Conservation (phyloP, 495 filamentous ascomycete species). For the Aspergillus wentii region DNA sequence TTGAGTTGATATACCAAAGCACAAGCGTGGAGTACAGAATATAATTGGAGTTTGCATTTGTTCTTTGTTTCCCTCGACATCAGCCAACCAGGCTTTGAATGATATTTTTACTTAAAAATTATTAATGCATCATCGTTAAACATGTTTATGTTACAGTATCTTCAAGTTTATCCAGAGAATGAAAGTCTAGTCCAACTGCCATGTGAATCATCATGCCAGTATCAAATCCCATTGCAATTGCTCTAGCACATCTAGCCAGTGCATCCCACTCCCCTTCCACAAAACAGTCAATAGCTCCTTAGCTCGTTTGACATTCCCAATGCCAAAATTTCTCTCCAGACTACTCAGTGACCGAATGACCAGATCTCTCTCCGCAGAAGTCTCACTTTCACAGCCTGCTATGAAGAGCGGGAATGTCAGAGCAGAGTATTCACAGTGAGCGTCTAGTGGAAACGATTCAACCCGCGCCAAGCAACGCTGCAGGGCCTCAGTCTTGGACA, state of each 20-base stretch:
- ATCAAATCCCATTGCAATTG: slow-evolving; percentile 39
- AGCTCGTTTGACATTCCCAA: slow-evolving; percentile 36
- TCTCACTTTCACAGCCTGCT: slow-evolving; percentile 30
- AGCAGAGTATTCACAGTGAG: slow-evolving; percentile 39
- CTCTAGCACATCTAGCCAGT: slow-evolving; percentile 40
- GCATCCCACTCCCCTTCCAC: slow-evolving; percentile 23
- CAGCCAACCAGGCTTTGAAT: too few species aligned
- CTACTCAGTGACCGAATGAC: slow-evolving; percentile 24
- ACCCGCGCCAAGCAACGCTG: slow-evolving; percentile 25
- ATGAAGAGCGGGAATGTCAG: slow-evolving; percentile 43
- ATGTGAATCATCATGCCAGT: slow-evolving; percentile 30
- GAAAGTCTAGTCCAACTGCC: not conserved
- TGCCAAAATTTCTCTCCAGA: slow-evolving; percentile 36
- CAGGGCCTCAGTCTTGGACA: slow-evolving; percentile 26
- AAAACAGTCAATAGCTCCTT: slow-evolving; percentile 34
- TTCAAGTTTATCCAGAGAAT: not conserved
- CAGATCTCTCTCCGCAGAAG: slow-evolving; percentile 17
- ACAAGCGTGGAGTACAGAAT: too few species aligned
- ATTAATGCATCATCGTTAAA: too few species aligned
- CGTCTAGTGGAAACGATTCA: slow-evolving; percentile 23
- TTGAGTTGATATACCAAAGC: slow-evolving; percentile 44
- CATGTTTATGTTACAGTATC: slow-evolving; percentile 1
- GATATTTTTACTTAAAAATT: too few species aligned
- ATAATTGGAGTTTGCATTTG: too few species aligned
- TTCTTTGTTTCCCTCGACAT: too few species aligned